A percentile compares a stretch with the other conserved stretches of the same genome.
These are phyloP conservation scores for Mucor ambiguus DNA, from an alignment of 371 early-diverging fungal genomes.

Conservation along the genomic window DNA sequence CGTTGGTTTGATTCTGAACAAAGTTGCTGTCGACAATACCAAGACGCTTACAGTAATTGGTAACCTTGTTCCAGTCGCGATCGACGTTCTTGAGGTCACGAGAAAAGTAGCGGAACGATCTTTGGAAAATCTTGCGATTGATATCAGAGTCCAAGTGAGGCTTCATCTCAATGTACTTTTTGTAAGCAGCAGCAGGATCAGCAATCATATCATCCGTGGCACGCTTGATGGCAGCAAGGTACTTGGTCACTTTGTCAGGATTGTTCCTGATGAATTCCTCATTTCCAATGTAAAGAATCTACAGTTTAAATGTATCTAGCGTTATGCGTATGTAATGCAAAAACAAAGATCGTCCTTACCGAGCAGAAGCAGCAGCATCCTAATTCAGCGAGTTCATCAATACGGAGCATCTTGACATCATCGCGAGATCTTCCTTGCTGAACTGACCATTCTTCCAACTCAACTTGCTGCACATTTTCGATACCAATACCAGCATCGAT, in stretches of 20 bases:
- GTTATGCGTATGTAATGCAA: background rate
- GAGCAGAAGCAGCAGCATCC: conserved; percentile 74
- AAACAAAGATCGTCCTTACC: conserved; percentile 26
- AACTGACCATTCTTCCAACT: conserved; percentile 68
- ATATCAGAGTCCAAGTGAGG: conserved; percentile 56
- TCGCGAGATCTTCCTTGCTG: conserved; percentile 52
- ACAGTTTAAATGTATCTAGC: background rate
- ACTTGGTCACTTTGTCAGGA: conserved; percentile 60
- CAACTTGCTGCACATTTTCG: conserved; percentile 72
- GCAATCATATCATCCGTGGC: conserved; percentile 60
- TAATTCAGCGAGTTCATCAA: conserved; percentile 68
- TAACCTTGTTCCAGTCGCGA: conserved; percentile 74
- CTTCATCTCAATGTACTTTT: conserved; percentile 60
- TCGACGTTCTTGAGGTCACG: conserved; percentile 62
- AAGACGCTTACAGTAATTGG: conserved; percentile 64
- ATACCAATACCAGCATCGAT: conserved; percentile 75
- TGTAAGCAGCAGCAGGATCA: conserved; percentile 57
- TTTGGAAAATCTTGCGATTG: conserved; percentile 67
- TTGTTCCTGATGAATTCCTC: conserved; percentile 58
- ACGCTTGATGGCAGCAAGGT: conserved; percentile 58
- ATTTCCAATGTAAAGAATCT: conserved; percentile 70
- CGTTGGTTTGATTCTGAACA: conserved; percentile 66
- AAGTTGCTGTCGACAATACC: conserved; percentile 57
- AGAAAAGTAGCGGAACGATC: conserved; percentile 68
- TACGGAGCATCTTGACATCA: conserved; percentile 68